Conservation (phyloP, 352 stramenopile genomes). For the Phytophthora macrochlamydospora region DNA sequence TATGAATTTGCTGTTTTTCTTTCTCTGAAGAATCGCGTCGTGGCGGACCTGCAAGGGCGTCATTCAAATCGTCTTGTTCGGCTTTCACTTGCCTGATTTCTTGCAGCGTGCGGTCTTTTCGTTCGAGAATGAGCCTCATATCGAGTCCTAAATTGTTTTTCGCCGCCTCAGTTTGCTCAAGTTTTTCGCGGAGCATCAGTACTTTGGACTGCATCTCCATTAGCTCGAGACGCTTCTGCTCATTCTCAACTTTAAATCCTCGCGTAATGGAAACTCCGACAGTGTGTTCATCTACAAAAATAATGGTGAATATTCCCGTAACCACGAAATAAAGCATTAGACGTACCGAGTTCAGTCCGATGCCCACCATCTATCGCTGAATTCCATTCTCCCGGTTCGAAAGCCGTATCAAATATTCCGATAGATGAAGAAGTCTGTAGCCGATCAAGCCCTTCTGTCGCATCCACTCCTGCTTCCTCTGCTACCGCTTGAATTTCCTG, state of each 20-base stretch:
- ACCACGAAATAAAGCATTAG: too few relatives aligned
- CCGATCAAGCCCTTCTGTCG: slow-evolving; percentile 20
- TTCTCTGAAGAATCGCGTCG: slow-evolving; percentile 63
- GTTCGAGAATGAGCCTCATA: slow-evolving; percentile 49
- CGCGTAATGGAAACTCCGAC: slow-evolving; percentile 46
- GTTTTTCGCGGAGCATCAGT: slow-evolving; percentile 51
- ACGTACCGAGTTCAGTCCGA: slow-evolving; percentile 55
- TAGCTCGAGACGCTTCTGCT: slow-evolving; percentile 49
- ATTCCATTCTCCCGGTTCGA: slow-evolving; percentile 60
- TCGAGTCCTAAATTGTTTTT: slow-evolving; percentile 48
- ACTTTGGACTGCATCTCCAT: slow-evolving; percentile 66
- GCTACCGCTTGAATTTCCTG: slow-evolving; percentile 40
- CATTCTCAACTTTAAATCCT: slow-evolving; percentile 53
- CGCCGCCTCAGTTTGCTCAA: slow-evolving; percentile 49
- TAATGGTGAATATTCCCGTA: background rate
- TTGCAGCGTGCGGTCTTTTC: slow-evolving; percentile 48
- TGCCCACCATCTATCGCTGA: slow-evolving; percentile 51
- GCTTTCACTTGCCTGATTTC: slow-evolving; percentile 55
- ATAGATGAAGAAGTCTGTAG: slow-evolving; percentile 43
- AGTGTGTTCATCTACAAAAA: slow-evolving; percentile 52
- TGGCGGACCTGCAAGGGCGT: slow-evolving; percentile 56
- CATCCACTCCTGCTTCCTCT: slow-evolving; percentile 38
- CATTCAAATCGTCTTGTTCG: slow-evolving; percentile 57
- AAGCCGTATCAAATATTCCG: slow-evolving; percentile 61
- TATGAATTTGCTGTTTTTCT: slow-evolving; percentile 70